Percentiles rank a stretch among this genome's conserved stretches.
These are phyloP conservation scores for Porodaedalea pini DNA, from an alignment of 1,284 basidiomycete species.

Conservation along the genomic window DNA sequence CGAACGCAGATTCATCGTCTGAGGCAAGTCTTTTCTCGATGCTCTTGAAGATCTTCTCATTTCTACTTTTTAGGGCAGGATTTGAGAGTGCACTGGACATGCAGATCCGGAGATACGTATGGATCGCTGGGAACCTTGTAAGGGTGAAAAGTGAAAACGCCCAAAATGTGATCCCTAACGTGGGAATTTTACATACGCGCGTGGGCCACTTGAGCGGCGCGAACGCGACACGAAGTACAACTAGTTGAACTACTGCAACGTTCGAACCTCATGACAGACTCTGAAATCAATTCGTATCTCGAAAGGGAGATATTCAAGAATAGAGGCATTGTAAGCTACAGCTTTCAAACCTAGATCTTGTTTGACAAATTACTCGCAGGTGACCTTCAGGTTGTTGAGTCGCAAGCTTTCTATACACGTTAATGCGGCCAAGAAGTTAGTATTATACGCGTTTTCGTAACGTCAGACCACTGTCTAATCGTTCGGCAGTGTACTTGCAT, in stretches of 20 bases:
- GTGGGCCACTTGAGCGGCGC: too few species aligned
- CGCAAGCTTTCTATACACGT: constrained; percentile 65
- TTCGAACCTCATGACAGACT: constrained; percentile 39
- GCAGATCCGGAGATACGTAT: not conserved
- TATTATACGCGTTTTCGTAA: not conserved
- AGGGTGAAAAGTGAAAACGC: too few species aligned
- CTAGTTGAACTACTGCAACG: too few species aligned
- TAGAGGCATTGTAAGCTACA: constrained; percentile 52
- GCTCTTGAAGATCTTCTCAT: constrained; percentile 9
- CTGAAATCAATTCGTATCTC: constrained; percentile 49
- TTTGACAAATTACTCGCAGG: constrained; percentile 37
- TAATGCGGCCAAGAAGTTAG: constrained; percentile 69
- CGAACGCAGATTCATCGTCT: constrained; percentile 7
- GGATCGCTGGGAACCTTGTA: too few species aligned
- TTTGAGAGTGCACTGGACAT: not conserved
- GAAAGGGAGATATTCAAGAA: constrained; percentile 61
- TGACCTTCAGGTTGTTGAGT: constrained; percentile 72
- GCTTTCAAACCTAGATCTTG: not conserved
- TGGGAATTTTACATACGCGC: not conserved
- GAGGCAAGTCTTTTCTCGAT: constrained; percentile 4
- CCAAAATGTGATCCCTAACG: not conserved
- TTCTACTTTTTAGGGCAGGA: not conserved
- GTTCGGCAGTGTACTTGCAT: constrained; percentile 53
- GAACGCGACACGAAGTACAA: too few species aligned
- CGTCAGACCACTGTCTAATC: not conserved